A percentile compares a stretch with the other conserved stretches of the same genome.
These are phyloP conservation scores for Xylariaceae sp. DNA, from an alignment of 2,329 filamentous ascomycete species.

Conservation along the genomic window DNA sequence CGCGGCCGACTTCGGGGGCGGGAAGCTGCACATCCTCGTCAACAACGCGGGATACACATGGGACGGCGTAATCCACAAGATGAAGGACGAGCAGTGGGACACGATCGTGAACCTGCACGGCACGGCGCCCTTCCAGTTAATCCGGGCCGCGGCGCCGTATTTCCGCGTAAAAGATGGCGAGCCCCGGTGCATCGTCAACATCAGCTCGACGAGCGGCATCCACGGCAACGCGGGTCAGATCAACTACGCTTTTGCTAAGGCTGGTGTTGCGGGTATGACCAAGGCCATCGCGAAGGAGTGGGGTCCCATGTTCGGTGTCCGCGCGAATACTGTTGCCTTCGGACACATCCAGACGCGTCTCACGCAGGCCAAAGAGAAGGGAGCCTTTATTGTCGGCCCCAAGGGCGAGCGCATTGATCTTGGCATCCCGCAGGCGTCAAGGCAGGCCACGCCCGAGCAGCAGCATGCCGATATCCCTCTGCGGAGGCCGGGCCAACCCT, in stretches of 20 bases:
- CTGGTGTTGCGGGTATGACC: constrained; percentile 80
- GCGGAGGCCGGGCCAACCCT: constrained; percentile 75
- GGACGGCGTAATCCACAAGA: constrained; percentile 93
- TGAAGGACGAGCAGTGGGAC: constrained; percentile 90
- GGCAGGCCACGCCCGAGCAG: constrained; percentile 48
- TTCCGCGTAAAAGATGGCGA: constrained; percentile 87
- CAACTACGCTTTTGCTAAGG: constrained; percentile 87
- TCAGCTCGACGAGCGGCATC: constrained; percentile 80
- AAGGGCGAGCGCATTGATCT: constrained; percentile 77
- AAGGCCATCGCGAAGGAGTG: constrained; percentile 94
- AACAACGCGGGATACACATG: constrained; percentile 94
- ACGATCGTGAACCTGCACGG: constrained; percentile 84
- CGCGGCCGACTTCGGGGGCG: constrained; percentile 79
- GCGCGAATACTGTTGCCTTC: constrained; percentile 84
- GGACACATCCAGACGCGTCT: constrained; percentile 81
- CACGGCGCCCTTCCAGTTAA: constrained; percentile 84
- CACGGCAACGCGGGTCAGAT: constrained; percentile 91
- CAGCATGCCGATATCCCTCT: constrained; percentile 77
- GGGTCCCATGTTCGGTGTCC: constrained; percentile 82
- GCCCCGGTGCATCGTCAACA: constrained; percentile 80
- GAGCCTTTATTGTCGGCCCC: constrained; percentile 77
- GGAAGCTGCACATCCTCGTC: constrained; percentile 90
- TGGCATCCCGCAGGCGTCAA: constrained; percentile 72
- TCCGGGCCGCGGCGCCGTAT: constrained; percentile 81
- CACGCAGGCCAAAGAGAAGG: constrained; percentile 84